These are phyloP conservation scores for Hyparrhenia diplandra DNA, from an alignment of 176 grass and related monocot species.

Conservation along the genomic window DNA sequence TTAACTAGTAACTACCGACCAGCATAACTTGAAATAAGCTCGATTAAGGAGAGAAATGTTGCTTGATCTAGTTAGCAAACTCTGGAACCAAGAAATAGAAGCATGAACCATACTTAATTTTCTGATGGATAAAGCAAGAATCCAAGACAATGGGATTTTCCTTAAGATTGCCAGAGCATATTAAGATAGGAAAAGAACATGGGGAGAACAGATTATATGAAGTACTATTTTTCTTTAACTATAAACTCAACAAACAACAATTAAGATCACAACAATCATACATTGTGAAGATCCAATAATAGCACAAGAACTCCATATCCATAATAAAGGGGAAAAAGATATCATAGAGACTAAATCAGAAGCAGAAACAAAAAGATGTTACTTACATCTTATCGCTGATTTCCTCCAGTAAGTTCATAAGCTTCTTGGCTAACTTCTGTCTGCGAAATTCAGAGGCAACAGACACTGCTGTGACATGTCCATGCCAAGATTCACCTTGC, in stretches of 20 bases:
- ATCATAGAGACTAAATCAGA: neutral
- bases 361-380: neutral
- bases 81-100: neutral
- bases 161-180: neutral
- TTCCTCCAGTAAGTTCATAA: slow-evolving; percentile 88
- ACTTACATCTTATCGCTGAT: slow-evolving; percentile 93
- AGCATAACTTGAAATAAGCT: neutral
- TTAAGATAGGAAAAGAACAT: neutral
- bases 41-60: neutral
- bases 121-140: neutral
- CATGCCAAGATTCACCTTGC: slow-evolving; percentile 98
- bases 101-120: neutral
- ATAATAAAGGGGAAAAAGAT: neutral
- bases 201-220: too few relatives aligned
- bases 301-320: neutral
- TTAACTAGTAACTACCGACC: neutral
- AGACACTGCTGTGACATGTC: slow-evolving; percentile 92
- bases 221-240: neutral
- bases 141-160: neutral
- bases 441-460: slow-evolving; percentile 82
- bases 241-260: neutral
- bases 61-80: neutral
- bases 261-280: neutral
- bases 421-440: slow-evolving; percentile 91
- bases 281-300: neutral